A percentile compares a stretch with the other conserved stretches of the same genome.
Evolutionary conservation across 177 flowering plant genomes (phyloP).

Genomic region (Vitis hybrid): DNA sequence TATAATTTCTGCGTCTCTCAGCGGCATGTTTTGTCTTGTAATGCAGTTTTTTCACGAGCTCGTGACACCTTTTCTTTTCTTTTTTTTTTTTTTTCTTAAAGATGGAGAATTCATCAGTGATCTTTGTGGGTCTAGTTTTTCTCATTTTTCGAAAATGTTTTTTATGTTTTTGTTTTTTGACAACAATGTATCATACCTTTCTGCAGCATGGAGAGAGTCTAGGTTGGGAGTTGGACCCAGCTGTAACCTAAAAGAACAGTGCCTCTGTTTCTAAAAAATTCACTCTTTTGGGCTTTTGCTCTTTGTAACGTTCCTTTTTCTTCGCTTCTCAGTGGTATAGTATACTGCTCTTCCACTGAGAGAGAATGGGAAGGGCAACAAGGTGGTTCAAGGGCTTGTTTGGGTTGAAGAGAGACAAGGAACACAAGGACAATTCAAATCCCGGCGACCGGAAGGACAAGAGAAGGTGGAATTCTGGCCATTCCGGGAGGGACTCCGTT

Average conservation of each 20-base stretch:
- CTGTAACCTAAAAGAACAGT: background rate
- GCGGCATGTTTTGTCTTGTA: constrained; percentile 32
- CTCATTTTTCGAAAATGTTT: background rate
- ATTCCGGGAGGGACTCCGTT: constrained; percentile 20
- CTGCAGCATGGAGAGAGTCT: constrained; percentile 14
- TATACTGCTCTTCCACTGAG: background rate
- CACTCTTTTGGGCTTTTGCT: constrained; percentile 6
- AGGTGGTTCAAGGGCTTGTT: constrained; percentile 64
- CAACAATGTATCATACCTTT: constrained; percentile 14
- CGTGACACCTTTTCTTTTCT: constrained; percentile 8
- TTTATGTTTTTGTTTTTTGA: constrained; percentile 1
- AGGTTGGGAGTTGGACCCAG: constrained; percentile 19
- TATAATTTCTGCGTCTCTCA: constrained; percentile 14
- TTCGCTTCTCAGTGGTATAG: background rate
- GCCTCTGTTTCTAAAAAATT: constrained; percentile 4
- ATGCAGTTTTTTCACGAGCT: constrained; percentile 30
- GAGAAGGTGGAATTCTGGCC: constrained; percentile 11
- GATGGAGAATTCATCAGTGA: background rate
- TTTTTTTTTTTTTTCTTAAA: background rate
- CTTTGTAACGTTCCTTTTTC: background rate
- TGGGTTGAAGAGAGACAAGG: constrained; percentile 41
- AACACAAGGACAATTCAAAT: constrained; percentile 2
- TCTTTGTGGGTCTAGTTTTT: background rate
- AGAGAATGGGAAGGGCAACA: constrained; percentile 55
- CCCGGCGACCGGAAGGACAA: constrained; percentile 23